Base-by-base conservation (phyloP, 768 basidiomycete genomes). In the Phylloporus sp. region DNA sequence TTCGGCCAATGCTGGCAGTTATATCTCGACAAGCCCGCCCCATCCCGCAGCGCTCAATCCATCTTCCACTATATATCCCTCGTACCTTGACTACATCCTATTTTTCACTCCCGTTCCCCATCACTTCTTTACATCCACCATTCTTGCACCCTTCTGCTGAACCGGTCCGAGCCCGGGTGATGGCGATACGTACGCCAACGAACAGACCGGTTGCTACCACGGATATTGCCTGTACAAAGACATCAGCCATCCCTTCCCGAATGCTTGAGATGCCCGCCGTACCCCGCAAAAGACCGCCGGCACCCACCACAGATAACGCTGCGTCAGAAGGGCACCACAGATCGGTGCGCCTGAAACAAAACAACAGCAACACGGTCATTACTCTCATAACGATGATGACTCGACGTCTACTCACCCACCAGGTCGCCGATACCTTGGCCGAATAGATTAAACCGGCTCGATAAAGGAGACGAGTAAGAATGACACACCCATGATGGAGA, bases 251-350 rank as follows among this genome's bases (percentile, higher is more conserved):
- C 12, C n/a, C 9, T 35, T 35, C 16, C 13, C 8, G 34, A 18
- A 18, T 35, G 2, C 34, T 9, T 8, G 16, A 39, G 32, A 26
- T 22, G 41, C 4, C 36, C 13, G 44, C 44, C 52, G 20, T 46
- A 70, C 63, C 41, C 78, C 79, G 26, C 76, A 66, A 55, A 80
- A 82, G 9, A 80, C 32, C 4, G 73, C 73, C 3, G 80, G 77
- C 23, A 72, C 67, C 76, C 77, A 80, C 81, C 80, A 84, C 0
- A 73, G 60, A 53, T 76, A 80, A 2, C 68, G 61, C 9, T 65
- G 52, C 0, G 78, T 73, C 1, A 82, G 70, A n/a, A 82, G 64
- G 4, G 77, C 75, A 1, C 82, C 81, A 24, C 73, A 74, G 44
- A 82, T 75, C 3, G 82, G 80, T 1, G 77, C 72, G 8, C 80